Base-by-base conservation (phyloP, 768 basidiomycete genomes). In the Russula compacta region DNA sequence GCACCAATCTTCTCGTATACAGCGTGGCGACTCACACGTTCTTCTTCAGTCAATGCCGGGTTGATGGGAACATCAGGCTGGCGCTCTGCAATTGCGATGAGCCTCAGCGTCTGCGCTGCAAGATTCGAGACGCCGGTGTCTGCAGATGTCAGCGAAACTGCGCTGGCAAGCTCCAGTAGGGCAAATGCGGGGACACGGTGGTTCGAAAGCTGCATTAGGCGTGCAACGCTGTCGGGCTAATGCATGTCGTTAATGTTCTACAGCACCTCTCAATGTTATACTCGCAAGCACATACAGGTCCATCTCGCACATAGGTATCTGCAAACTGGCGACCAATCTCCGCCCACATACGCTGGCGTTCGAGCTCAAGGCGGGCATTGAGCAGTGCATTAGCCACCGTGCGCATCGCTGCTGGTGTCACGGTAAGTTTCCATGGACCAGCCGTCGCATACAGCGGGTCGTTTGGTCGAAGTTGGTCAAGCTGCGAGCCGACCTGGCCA, bases 1-100 rank as follows among this genome's bases (percentile, higher is more conserved):
- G 92, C 90, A 12, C 89, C 90, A 14, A 92, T 73, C 65, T 87
- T 84, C 59, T 90, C 88, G 61, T 89, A 91, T 43, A 89, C 81
- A 0, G 83, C 82, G 69, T 86, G 82, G 24, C 89, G 80, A 62
- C 84, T 85, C 14, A 83, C 81, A 24, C 79, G 75, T 65, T 86
- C 83, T 48, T 86, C 85, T 49, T 86, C 82, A 8, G 74, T 79
- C 19, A 82, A 68, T 8, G 75, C 75, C 7, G 74, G 71, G 42
- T 81, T 78, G 1, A 77, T 68, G 15, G 85, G 83, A 5, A 81
- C 81, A 55, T 78, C 77, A 4, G 82, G 81, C 52, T 83, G 79
- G 17, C 83, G 78, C 67, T 91, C 89, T 1, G 83, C 80, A 53
- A 83, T 78, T 0, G 87, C 82, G 42, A 92, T 74, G 3, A 85